Conservation (phyloP, 495 filamentous ascomycete species). For the Friedmanniomyces simplex region DNA sequence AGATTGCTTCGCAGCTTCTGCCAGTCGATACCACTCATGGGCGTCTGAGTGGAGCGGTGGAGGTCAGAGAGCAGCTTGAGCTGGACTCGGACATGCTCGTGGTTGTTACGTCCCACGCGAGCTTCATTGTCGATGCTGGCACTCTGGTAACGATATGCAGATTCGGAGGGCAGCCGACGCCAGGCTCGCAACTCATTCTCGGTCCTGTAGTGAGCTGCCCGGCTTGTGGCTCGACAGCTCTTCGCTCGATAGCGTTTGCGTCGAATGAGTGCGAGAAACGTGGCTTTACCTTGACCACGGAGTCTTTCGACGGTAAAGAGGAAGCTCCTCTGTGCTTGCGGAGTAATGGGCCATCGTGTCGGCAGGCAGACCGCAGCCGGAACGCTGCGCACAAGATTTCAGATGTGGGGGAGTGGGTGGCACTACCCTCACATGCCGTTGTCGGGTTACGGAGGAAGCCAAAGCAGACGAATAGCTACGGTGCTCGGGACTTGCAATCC, state of each 20-base stretch:
- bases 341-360: constrained; percentile 22
- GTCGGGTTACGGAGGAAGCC: constrained; percentile 30
- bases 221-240: constrained; percentile 23
- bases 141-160: not conserved
- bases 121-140: constrained; percentile 5
- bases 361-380: constrained; percentile 26
- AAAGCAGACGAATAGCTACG: not conserved
- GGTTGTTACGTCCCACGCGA: not conserved
- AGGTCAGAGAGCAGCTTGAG: not conserved
- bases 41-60: not conserved
- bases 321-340: constrained; percentile 4
- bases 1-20: not conserved
- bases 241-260: constrained; percentile 28
- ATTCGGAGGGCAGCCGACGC: not conserved
- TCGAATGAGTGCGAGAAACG: not conserved
- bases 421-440: constrained; percentile 29
- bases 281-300: not conserved
- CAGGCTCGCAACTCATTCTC: not conserved
- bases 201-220: constrained; percentile 5
- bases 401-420: constrained; percentile 36
- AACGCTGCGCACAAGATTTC: constrained; percentile 30
- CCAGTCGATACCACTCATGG: not conserved
- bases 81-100: not conserved
- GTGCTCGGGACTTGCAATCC: not conserved
- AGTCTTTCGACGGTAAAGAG: not conserved